Conservation (phyloP, 2,329 filamentous ascomycete genomes). For the Beauveria caledonica region DNA sequence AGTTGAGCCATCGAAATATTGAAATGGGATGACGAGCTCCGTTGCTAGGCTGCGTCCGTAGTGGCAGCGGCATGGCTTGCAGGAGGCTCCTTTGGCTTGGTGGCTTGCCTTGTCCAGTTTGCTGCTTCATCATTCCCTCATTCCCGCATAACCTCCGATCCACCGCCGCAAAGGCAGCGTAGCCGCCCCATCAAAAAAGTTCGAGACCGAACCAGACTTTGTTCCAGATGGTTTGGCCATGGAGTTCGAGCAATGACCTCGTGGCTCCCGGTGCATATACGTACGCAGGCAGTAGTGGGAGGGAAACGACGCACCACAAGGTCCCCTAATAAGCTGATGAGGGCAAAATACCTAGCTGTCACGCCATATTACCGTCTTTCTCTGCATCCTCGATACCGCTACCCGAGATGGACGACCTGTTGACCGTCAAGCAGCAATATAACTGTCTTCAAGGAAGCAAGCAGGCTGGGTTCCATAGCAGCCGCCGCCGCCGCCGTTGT, state of each 20-base stretch:
- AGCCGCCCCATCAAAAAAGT: conserved; percentile 9
- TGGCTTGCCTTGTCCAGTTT: no score
- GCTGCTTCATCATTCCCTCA: neutral
- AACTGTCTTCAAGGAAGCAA: no score
- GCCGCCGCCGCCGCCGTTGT: neutral
- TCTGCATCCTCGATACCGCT: neutral
- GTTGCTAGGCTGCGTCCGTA: neutral
- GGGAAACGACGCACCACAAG: neutral
- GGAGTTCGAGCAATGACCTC: conserved; percentile 1
- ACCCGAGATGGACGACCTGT: neutral
- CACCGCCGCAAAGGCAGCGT: conserved; percentile 7
- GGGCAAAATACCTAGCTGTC: neutral
- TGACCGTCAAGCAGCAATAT: no score
- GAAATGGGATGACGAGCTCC: conserved; percentile 6
- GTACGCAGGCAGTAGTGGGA: neutral
- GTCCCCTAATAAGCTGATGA: neutral
- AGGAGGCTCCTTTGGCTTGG: neutral
- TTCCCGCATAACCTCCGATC: conserved; percentile 14
- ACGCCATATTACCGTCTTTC: neutral
- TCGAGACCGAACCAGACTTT: conserved; percentile 17
- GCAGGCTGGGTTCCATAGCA: neutral
- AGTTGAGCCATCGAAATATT: neutral
- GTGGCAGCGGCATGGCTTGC: conserved; percentile 8
- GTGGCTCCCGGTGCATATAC: neutral
- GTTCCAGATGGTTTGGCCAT: conserved; percentile 13